phyloP scores from a whole-genome alignment of 169 alveolate genomes.

The Cryptosporidium parvum region DNA sequence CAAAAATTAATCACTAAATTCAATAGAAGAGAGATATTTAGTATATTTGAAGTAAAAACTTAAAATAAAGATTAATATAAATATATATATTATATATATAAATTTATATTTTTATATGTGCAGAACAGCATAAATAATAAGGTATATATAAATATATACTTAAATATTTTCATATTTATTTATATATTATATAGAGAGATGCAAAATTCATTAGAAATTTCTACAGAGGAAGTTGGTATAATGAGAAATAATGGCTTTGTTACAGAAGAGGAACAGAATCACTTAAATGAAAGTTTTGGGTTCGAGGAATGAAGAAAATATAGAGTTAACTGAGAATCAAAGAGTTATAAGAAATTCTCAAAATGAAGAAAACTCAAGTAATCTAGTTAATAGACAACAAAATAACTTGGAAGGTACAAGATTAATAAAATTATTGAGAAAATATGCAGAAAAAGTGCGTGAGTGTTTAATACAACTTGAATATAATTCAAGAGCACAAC shows the following conservation, averaged over 20 bases:
- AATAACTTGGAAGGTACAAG: not conserved
- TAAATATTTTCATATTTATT: not conserved
- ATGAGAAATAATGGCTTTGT: constrained; percentile 2
- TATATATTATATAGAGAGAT: not conserved
- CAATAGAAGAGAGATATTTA: not conserved
- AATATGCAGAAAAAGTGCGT: not conserved
- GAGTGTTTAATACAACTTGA: constrained; percentile 8
- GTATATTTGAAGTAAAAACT: no score
- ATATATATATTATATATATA: no score
- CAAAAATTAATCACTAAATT: not conserved
- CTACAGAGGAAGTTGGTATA: not conserved
- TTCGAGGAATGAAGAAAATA: constrained; percentile 6
- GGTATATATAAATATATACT: not conserved
- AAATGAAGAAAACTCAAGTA: not conserved
- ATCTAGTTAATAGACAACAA: not conserved
- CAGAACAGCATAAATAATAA: not conserved
- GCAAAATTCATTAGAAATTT: not conserved
- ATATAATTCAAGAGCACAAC: constrained; percentile 38
- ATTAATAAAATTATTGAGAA: not conserved
- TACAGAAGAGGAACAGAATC: not conserved
- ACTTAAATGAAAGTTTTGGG: not conserved
- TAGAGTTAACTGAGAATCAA: not conserved
- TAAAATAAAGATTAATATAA: no score
- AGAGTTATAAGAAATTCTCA: not conserved
- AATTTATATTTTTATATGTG: not conserved